Base-by-base conservation (phyloP, 2,329 filamentous ascomycete genomes). In the Penicillium brevicompactum region DNA sequence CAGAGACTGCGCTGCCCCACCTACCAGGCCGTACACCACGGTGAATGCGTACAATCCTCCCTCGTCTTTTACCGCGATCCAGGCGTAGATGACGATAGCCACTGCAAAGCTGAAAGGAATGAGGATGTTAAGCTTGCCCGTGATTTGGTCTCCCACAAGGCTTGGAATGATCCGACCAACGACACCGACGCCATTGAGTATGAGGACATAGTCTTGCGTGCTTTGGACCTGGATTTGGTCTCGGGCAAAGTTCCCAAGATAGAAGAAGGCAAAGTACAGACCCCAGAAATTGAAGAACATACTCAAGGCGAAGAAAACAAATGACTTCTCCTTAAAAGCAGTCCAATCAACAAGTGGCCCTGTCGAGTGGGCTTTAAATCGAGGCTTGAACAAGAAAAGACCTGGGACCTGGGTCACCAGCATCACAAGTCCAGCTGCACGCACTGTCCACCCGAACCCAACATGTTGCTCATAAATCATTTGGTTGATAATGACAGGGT, bases 151-250 rank as follows among this genome's bases (percentile, higher is more conserved):
- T 0, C 83, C 83, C 5, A 87, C 62, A 56, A 78, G 78, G 11
- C 80, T 80, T 0, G 81, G 78, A 1, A 85, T 59, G 1, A 84
- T 69, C 0, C 85, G 82, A n/a, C 79, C 77, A 0, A 82, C 66
- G 3, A 87, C 76, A 1, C 84, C 84, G 14, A 84, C 72, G 8
- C 77, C 82, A 58, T 87, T 86, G 13, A 81, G 76, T 16, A 86
- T 78, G 44, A 88, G 73, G 1, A 87, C 75, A 2, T 87, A 71
- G 7, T n/a, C 3, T 4, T 34, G 31, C 31, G 31, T 34, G 6
- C n/a, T n/a, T 13, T 13, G 6, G 6, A 37, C 13, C 13, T 13
- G 13, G 4, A 37, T 37, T n/a, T n/a, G 13, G n/a, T 37, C 13
- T 24, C 78, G 75, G 3, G 72, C 72, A 65, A 78, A 86, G 0